phyloP scores from a whole-genome alignment of 805 yeast genomes.

The Scheffersomyces coipomensis region DNA sequence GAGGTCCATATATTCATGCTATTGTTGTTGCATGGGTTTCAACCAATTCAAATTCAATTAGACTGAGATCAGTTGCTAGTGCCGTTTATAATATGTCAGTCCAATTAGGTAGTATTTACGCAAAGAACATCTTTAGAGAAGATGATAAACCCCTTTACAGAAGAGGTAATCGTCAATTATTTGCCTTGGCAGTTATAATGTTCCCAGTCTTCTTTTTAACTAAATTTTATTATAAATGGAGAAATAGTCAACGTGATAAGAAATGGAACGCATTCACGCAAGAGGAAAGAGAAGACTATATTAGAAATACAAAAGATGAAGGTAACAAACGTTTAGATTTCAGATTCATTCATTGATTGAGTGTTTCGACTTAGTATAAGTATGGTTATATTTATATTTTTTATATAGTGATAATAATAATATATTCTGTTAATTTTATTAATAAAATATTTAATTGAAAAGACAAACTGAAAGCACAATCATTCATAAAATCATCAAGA shows the following conservation, averaged over 20 bases:
- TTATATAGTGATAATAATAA: not conserved
- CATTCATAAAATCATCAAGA: too few species aligned
- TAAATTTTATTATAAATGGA: constrained; percentile 34
- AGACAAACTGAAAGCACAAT: too few species aligned
- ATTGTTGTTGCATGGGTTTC: constrained; percentile 50
- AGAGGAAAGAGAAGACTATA: constrained; percentile 51
- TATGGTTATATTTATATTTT: not conserved
- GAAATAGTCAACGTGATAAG: constrained; percentile 42
- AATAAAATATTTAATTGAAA: too few species aligned
- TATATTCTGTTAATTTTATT: too few species aligned
- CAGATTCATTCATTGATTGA: constrained; percentile 25
- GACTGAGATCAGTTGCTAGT: constrained; percentile 60
- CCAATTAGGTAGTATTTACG: constrained; percentile 55
- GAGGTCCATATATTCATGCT: constrained; percentile 20
- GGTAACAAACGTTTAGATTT: constrained; percentile 61
- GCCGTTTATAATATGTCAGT: constrained; percentile 62
- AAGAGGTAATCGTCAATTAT: constrained; percentile 49
- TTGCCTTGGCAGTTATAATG: constrained; percentile 31
- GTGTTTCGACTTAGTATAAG: constrained; percentile 11
- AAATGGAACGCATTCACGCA: constrained; percentile 49
- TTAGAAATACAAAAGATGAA: constrained; percentile 42
- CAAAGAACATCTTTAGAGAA: constrained; percentile 54
- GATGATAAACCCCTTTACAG: constrained; percentile 59
- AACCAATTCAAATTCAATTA: constrained; percentile 56
- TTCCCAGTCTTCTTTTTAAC: constrained; percentile 22